These are phyloP conservation scores for Cercospora janseana DNA, from an alignment of 2,329 filamentous ascomycete genomes.

Conservation along the genomic window DNA sequence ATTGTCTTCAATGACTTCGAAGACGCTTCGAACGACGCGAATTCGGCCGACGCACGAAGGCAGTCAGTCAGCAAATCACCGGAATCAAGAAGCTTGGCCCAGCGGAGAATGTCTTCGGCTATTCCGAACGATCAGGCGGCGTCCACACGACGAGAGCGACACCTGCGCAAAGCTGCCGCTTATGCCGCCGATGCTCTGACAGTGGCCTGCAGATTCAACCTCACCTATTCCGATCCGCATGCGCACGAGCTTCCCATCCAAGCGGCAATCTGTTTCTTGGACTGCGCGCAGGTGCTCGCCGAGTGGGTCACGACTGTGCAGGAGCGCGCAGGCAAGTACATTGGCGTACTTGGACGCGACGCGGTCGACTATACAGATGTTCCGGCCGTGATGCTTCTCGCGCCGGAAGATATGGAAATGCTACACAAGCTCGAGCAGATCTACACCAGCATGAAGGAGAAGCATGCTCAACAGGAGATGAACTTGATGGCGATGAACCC, in stretches of 20 bases:
- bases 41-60: conserved; percentile 4
- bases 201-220: conserved; percentile 81
- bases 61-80: conserved; percentile 14
- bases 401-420: conserved; percentile 86
- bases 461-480: conserved; percentile 57
- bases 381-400: conserved; percentile 83
- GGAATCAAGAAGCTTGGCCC: conserved; percentile 25
- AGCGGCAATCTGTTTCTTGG: conserved; percentile 86
- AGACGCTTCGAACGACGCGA: conserved; percentile 8
- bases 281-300: conserved; percentile 88
- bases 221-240: conserved; percentile 79
- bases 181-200: conserved; percentile 89
- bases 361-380: conserved; percentile 75
- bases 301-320: conserved; percentile 94
- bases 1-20: conserved; percentile 67
- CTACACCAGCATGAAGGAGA: conserved; percentile 71
- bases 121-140: conserved; percentile 39
- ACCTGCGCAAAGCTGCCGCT: conserved; percentile 89
- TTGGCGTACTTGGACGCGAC: conserved; percentile 83
- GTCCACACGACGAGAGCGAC: conserved; percentile 71
- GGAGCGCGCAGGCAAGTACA: conserved; percentile 84
- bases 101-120: conserved; percentile 33
- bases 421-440: conserved; percentile 80
- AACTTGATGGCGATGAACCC: conserved; percentile 54
- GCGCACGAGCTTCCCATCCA: conserved; percentile 85